Evolutionary conservation across 768 basidiomycete species (phyloP).

Genomic region (Hygrophoropsis aurantiaca): DNA sequence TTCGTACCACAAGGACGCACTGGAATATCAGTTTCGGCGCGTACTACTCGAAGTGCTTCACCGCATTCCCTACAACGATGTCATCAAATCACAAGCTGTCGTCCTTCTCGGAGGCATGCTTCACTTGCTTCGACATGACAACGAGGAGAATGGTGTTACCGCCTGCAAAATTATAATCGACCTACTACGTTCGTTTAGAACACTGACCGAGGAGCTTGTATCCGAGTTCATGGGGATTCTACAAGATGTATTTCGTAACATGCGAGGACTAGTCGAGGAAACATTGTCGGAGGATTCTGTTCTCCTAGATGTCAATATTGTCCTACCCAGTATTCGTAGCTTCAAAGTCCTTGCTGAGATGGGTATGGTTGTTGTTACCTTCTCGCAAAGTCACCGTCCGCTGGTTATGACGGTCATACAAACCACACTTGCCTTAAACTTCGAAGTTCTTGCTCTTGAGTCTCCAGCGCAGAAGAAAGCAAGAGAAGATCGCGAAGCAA

Average conservation of each 20-base stretch:
- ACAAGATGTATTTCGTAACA: slow-evolving; percentile 74
- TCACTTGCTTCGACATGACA: slow-evolving; percentile 81
- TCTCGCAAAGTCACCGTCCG: slow-evolving; percentile 78
- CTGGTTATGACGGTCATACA: slow-evolving; percentile 66
- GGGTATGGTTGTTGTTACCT: slow-evolving; percentile 87
- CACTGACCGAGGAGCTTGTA: slow-evolving; percentile 70
- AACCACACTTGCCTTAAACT: slow-evolving; percentile 72
- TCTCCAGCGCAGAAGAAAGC: slow-evolving; percentile 80
- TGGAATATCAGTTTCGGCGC: slow-evolving; percentile 82
- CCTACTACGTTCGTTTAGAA: slow-evolving; percentile 74
- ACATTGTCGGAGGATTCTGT: slow-evolving; percentile 69
- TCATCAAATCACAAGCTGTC: slow-evolving; percentile 65
- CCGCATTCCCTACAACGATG: slow-evolving; percentile 80
- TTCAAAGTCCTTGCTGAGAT: slow-evolving; percentile 96
- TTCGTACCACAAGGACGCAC: slow-evolving; percentile 61
- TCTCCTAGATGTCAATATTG: slow-evolving; percentile 50
- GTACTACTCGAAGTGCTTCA: slow-evolving; percentile 87
- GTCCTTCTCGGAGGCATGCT: slow-evolving; percentile 80
- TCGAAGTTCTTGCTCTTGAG: slow-evolving; percentile 75
- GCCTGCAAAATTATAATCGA: slow-evolving; percentile 93
- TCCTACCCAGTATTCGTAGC: slow-evolving; percentile 75
- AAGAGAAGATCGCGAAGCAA: slow-evolving; percentile 75
- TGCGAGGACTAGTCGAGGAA: slow-evolving; percentile 69
- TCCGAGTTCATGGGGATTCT: slow-evolving; percentile 80
- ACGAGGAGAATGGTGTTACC: slow-evolving; percentile 91